Percentiles rank a stretch among this genome's conserved stretches.
Evolutionary conservation across 2,329 filamentous ascomycete genomes (phyloP).

Genomic region (Aspergillus bombycis): DNA sequence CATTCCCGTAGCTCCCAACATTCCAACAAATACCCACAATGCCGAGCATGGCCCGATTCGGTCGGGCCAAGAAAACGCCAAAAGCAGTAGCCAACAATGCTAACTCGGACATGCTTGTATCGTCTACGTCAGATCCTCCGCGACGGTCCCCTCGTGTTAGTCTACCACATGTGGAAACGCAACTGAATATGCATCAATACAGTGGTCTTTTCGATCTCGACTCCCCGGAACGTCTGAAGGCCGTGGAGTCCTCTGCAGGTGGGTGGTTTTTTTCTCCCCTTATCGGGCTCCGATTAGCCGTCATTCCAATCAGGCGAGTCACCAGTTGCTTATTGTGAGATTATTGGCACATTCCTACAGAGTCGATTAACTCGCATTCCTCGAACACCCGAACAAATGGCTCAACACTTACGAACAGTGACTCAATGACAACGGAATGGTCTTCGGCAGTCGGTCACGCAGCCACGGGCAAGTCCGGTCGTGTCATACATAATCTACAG

Average conservation of each 20-base stretch:
- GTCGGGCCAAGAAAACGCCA: conserved; percentile 32
- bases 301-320: background rate
- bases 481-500: conserved; percentile 55
- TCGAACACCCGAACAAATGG: conserved; percentile 33
- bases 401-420: conserved; percentile 34
- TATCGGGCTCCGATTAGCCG: conserved; percentile 1
- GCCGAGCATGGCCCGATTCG: conserved; percentile 35
- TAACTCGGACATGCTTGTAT: conserved; percentile 30
- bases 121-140: conserved; percentile 25
- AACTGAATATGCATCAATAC: conserved; percentile 48
- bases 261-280: conserved; percentile 10
- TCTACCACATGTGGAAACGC: conserved; percentile 45
- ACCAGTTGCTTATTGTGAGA: background rate
- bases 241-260: conserved; percentile 29
- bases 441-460: conserved; percentile 55
- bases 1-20: conserved; percentile 13
- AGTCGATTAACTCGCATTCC: conserved; percentile 21
- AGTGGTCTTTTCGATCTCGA: conserved; percentile 41
- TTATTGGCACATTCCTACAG: conserved; percentile 12
- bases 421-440: conserved; percentile 45
- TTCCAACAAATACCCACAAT: conserved; percentile 19
- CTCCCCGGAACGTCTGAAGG: conserved; percentile 29
- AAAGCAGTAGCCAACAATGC: conserved; percentile 27
- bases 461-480: conserved; percentile 53
- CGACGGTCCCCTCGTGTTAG: conserved; percentile 38